phyloP scores from a whole-genome alignment of 2,329 filamentous ascomycete species.

The Helotiales sp. region DNA sequence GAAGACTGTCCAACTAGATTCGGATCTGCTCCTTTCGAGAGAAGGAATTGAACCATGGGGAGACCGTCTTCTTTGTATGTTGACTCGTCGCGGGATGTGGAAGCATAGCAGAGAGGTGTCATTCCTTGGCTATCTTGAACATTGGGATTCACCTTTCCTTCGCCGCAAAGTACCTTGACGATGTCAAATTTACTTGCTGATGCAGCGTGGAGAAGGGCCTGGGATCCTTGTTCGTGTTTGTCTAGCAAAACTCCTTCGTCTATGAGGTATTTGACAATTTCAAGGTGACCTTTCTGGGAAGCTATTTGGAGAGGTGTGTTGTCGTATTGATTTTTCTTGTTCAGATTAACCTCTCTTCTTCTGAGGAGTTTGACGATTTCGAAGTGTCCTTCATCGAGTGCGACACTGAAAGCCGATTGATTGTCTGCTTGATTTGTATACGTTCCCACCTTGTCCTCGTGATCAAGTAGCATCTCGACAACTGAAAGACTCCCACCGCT shows the following conservation, averaged over 20 bases:
- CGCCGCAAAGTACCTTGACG: constrained; percentile 13
- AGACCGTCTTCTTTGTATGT: neutral
- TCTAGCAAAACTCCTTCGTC: constrained; percentile 17
- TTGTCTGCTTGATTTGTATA: constrained; percentile 32
- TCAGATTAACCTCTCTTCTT: constrained; percentile 17
- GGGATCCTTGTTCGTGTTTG: constrained; percentile 8
- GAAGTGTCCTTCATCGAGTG: constrained; percentile 19
- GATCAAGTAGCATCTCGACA: constrained; percentile 37
- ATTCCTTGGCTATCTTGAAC: neutral
- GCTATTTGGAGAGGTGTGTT: constrained; percentile 11
- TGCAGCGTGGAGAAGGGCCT: constrained; percentile 12
- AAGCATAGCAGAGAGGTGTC: constrained; percentile 15
- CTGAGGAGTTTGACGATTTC: constrained; percentile 19
- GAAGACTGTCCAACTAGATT: constrained; percentile 3
- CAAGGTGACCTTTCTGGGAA: constrained; percentile 11
- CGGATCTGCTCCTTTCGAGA: constrained; percentile 16
- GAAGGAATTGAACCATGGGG: constrained; percentile 16
- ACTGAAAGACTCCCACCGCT: constrained; percentile 29
- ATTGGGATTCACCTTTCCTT: constrained; percentile 13
- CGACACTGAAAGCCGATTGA: constrained; percentile 17
- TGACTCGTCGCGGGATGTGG: neutral
- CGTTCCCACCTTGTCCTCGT: constrained; percentile 40
- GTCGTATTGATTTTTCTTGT: constrained; percentile 11
- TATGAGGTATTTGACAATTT: constrained; percentile 23
- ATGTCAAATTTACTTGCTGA: constrained; percentile 15